phyloP scores from a whole-genome alignment of 345 rosid species.

The Populus tremula region DNA sequence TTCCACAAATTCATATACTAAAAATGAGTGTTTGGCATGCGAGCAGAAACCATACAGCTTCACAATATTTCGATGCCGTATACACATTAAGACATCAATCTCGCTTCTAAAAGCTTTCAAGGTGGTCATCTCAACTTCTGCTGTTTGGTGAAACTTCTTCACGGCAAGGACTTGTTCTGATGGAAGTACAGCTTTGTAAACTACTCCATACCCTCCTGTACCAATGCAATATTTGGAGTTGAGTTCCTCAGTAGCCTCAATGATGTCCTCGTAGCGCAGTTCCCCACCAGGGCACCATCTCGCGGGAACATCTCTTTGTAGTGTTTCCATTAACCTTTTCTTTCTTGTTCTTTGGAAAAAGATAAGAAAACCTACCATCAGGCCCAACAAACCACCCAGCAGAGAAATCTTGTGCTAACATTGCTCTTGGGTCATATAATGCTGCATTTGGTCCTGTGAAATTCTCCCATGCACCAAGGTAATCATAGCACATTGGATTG shows the following conservation, averaged over 20 bases:
- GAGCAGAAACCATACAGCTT: background rate
- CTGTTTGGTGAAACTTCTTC: slow-evolving; percentile 9
- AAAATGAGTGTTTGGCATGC: background rate
- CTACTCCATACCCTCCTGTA: background rate
- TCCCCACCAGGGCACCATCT: background rate
- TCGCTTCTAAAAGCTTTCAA: slow-evolving; percentile 11
- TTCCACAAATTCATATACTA: slow-evolving; percentile 14
- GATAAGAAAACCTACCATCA: no score
- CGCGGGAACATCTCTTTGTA: no score
- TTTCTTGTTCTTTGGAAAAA: no score
- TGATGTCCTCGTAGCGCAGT: background rate
- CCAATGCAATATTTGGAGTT: slow-evolving; percentile 7
- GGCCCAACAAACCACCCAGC: background rate
- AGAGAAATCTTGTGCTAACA: slow-evolving; percentile 29
- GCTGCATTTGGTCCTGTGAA: slow-evolving; percentile 35
- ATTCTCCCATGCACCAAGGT: slow-evolving; percentile 40
- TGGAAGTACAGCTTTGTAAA: slow-evolving; percentile 11
- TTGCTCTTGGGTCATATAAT: slow-evolving; percentile 23
- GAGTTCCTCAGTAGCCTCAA: slow-evolving; percentile 12
- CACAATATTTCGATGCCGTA: slow-evolving; percentile 12
- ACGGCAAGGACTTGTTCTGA: slow-evolving; percentile 2
- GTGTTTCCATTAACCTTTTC: no score
- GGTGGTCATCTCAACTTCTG: background rate
- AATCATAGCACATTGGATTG: slow-evolving; percentile 40
- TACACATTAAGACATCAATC: background rate